Conservation (phyloP, 2,329 filamentous ascomycete species). For the Stemphylium beticola region DNA sequence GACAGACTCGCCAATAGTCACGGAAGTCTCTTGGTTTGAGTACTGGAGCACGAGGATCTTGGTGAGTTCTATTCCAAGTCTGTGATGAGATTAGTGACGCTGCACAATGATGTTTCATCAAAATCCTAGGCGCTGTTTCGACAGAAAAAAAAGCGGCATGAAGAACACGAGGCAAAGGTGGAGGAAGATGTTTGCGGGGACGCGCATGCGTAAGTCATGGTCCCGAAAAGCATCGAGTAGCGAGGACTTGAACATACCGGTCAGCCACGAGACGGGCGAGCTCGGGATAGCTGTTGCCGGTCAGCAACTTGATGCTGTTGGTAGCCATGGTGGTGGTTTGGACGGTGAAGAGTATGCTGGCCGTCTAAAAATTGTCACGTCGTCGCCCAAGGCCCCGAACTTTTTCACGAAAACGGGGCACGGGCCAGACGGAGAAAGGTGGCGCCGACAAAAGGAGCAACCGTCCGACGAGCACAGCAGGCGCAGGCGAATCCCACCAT, state of each 20-base stretch:
- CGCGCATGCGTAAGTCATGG: constrained; percentile 19
- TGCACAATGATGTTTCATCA: not conserved
- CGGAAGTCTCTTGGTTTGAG: constrained; percentile 85
- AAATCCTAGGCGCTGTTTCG: not conserved
- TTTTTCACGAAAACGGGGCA: constrained; percentile 29
- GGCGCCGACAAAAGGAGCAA: constrained; percentile 14
- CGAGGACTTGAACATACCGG: constrained; percentile 56
- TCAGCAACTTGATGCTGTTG: constrained; percentile 77
- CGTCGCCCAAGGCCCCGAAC: constrained; percentile 22
- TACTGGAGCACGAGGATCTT: constrained; percentile 84
- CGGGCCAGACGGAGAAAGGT: constrained; percentile 30
- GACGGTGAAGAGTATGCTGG: constrained; percentile 21
- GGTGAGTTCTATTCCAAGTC: constrained; percentile 77
- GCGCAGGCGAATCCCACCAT: constrained; percentile 3
- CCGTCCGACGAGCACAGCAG: constrained; percentile 1
- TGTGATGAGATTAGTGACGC: constrained; percentile 46
- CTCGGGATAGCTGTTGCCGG: constrained; percentile 76
- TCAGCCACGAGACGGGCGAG: constrained; percentile 73
- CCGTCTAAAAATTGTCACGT: constrained; percentile 24
- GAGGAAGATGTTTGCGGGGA: not conserved
- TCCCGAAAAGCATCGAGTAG: constrained; percentile 1
- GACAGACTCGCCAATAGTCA: constrained; percentile 94
- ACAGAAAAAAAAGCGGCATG: not conserved
- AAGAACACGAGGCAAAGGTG: not conserved
- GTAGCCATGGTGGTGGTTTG: constrained; percentile 62